A percentile compares a stretch with the other conserved stretches of the same genome.
Conservation (phyloP, 768 basidiomycete species). For the Mycena indigotica region DNA sequence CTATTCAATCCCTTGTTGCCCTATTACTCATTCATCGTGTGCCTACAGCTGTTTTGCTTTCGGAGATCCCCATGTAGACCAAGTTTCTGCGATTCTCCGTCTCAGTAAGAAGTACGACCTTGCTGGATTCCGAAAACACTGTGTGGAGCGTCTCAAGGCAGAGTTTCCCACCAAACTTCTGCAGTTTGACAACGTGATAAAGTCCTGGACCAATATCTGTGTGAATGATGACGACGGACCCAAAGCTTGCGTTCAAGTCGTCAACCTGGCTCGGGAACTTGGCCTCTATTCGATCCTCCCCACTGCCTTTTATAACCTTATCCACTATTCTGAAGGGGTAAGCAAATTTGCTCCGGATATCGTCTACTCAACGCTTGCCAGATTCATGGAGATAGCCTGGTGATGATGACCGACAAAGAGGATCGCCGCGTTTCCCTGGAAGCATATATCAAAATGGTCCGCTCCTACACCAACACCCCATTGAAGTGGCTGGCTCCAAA, state of each 20-base stretch:
- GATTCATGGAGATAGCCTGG: too few relatives aligned
- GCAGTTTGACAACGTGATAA: not conserved
- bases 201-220: not conserved
- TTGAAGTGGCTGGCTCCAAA: not conserved
- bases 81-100: constrained; percentile 1
- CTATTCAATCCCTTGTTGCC: not conserved
- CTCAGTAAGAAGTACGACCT: too few relatives aligned
- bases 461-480: not conserved
- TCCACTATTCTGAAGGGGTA: not conserved
- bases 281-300: not conserved
- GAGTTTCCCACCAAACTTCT: constrained; percentile 5
- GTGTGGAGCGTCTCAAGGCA: not conserved
- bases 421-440: not conserved
- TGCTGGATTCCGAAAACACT: constrained; percentile 6
- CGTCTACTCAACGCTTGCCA: too few relatives aligned
- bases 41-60: not conserved
- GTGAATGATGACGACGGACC: not conserved
- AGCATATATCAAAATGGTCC: not conserved
- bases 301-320: not conserved
- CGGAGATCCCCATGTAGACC: not conserved
- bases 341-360: not conserved
- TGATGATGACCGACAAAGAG: too few relatives aligned
- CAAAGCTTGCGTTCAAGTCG: not conserved
- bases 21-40: not conserved
- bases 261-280: not conserved